Percentiles rank a stretch among this genome's conserved stretches.
Conservation (phyloP, 441 rosid species). For the Populus hybrid region DNA sequence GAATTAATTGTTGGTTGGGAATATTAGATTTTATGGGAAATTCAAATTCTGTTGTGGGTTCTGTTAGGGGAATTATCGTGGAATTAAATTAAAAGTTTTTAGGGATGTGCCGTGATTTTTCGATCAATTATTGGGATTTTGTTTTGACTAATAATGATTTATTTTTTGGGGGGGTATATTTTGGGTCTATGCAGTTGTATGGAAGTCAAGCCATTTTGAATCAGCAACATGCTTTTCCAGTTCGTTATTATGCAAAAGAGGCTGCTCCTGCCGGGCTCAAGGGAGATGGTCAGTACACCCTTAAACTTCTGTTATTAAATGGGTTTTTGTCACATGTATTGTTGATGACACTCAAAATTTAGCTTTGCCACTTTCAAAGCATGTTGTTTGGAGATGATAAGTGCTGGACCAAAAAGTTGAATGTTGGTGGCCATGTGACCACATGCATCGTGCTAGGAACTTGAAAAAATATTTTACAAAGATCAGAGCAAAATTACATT, state of each 20-base stretch:
- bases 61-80: background rate
- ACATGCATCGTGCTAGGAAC: background rate
- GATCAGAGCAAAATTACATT: background rate
- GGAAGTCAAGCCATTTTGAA: slow-evolving; percentile 47
- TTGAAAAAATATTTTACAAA: background rate
- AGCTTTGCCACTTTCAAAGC: background rate
- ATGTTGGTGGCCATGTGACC: background rate
- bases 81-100: background rate
- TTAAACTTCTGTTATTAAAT: background rate
- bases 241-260: slow-evolving; percentile 73
- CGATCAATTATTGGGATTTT: background rate
- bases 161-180: background rate
- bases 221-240: slow-evolving; percentile 49
- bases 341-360: background rate
- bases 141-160: background rate
- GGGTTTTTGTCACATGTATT: background rate
- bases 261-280: slow-evolving; percentile 61
- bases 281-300: slow-evolving; percentile 82
- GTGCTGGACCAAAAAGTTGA: background rate
- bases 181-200: slow-evolving; percentile 44
- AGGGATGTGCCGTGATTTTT: background rate
- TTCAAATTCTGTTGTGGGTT: background rate
- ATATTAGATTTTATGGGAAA: background rate
- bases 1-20: background rate
- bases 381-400: background rate